A percentile compares a stretch with the other conserved stretches of the same genome.
These are phyloP conservation scores for Oxyria digyna DNA, from an alignment of 148 eudicot species.

Conservation along the genomic window DNA sequence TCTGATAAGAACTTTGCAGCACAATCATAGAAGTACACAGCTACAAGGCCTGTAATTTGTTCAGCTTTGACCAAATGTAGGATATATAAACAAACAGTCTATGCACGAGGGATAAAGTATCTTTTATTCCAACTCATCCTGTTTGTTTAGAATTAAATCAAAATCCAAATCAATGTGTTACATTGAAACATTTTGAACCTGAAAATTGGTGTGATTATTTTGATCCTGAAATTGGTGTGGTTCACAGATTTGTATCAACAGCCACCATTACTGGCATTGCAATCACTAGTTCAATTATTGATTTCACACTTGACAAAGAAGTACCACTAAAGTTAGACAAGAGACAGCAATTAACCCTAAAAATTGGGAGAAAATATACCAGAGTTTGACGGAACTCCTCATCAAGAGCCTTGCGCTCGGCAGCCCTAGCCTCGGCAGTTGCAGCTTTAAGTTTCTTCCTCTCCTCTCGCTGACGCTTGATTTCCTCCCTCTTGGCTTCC, in stretches of 20 bases:
- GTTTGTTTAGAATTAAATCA: not conserved
- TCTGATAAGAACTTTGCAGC: not conserved
- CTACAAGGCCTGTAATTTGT: not conserved
- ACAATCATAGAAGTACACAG: not conserved
- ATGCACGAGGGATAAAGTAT: not conserved
- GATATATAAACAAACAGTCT: not conserved
- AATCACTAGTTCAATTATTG: not conserved
- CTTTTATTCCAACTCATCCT: not conserved
- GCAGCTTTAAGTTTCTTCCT: slow-evolving; percentile 47
- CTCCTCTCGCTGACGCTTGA: slow-evolving; percentile 37
- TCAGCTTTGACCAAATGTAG: not conserved
- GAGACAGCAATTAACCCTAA: not conserved
- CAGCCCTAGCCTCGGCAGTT: slow-evolving; percentile 43
- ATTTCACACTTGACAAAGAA: not conserved
- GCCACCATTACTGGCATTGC: not conserved
- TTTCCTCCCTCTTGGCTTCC: slow-evolving; percentile 38
- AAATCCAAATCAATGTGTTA: not conserved
- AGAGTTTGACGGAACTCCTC: slow-evolving; percentile 50
- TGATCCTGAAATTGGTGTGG: not conserved
- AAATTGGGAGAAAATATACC: slow-evolving; percentile 22
- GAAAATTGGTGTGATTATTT: too few relatives aligned
- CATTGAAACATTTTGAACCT: too few relatives aligned
- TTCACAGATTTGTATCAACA: not conserved
- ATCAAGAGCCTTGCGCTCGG: slow-evolving; percentile 40
- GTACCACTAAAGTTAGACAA: not conserved